Percentiles rank a stretch among this genome's conserved stretches.
These are phyloP conservation scores for Diaporthe australafricana DNA, from an alignment of 2,329 filamentous ascomycete genomes.

Conservation along the genomic window DNA sequence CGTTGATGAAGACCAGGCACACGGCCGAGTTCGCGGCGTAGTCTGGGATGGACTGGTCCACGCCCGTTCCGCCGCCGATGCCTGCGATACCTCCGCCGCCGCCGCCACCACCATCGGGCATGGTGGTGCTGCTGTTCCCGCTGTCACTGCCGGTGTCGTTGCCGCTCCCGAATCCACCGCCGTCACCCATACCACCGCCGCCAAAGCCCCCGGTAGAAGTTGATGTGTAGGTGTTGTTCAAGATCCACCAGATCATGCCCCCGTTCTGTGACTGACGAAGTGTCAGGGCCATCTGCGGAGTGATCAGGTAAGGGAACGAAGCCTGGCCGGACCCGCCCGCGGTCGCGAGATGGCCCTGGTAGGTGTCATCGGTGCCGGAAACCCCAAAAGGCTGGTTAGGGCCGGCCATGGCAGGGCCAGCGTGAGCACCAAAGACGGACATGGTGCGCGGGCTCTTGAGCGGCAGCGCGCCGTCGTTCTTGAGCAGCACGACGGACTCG, in stretches of 20 bases:
- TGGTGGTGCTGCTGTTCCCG: conserved; percentile 14
- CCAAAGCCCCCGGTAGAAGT: conserved; percentile 23
- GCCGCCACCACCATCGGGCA: conserved; percentile 6
- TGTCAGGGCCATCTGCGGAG: conserved; percentile 63
- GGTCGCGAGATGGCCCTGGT: conserved; percentile 55
- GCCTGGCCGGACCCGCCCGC: conserved; percentile 65
- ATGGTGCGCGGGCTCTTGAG: conserved; percentile 56
- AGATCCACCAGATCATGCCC: conserved; percentile 56
- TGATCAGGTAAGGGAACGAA: conserved; percentile 64
- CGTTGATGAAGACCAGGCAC: conserved; percentile 73
- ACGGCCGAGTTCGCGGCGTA: conserved; percentile 40
- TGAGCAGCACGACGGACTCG: conserved; percentile 73
- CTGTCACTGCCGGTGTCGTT: neutral
- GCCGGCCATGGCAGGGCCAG: conserved; percentile 70
- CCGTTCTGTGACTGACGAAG: conserved; percentile 54
- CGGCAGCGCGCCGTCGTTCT: conserved; percentile 70
- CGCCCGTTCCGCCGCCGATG: conserved; percentile 24
- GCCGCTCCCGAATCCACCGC: neutral
- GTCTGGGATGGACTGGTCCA: conserved; percentile 32
- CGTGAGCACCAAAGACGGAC: conserved; percentile 66
- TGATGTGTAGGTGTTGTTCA: conserved; percentile 48
- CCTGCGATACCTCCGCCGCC: conserved; percentile 15
- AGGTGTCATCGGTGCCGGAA: conserved; percentile 29
- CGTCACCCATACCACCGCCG: conserved; percentile 21
- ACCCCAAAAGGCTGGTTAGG: conserved; percentile 35